These are phyloP conservation scores for Ceraceosorus bombacis DNA, from an alignment of 1,284 basidiomycete species.

Conservation along the genomic window DNA sequence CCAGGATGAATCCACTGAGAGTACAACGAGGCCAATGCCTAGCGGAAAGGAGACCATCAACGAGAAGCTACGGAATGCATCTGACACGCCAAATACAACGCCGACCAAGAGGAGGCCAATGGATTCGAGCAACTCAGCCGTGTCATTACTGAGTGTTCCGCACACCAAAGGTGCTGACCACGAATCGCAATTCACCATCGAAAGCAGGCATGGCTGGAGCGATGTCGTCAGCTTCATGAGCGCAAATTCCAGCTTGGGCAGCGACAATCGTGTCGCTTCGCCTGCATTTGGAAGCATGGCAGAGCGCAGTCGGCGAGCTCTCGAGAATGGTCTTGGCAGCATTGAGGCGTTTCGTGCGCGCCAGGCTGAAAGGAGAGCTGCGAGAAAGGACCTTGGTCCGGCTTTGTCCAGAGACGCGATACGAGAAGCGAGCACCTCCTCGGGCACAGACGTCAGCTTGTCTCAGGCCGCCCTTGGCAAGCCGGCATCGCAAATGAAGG, in stretches of 20 bases:
- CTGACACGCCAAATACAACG: too few species aligned
- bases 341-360: not conserved
- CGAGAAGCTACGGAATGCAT: too few species aligned
- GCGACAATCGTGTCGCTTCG: not conserved
- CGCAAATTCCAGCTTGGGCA: constrained; percentile 3
- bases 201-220: constrained; percentile 31
- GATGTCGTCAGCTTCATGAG: constrained; percentile 26
- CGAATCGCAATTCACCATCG: constrained; percentile 17
- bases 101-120: too few species aligned
- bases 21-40: not conserved
- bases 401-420: too few species aligned
- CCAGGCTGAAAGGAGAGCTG: not conserved
- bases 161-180: not conserved
- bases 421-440: not conserved
- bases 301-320: not conserved
- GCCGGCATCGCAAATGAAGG: too few species aligned
- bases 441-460: not conserved
- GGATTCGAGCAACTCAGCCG: not conserved
- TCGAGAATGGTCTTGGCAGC: not conserved
- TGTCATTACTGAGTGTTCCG: constrained; percentile 7
- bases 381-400: not conserved
- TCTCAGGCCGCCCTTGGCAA: not conserved
- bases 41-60: not conserved
- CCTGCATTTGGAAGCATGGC: not conserved
- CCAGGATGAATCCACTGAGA: too few species aligned